Base-by-base conservation (phyloP, 148 eudicot genomes). In the Silene uniflora region DNA sequence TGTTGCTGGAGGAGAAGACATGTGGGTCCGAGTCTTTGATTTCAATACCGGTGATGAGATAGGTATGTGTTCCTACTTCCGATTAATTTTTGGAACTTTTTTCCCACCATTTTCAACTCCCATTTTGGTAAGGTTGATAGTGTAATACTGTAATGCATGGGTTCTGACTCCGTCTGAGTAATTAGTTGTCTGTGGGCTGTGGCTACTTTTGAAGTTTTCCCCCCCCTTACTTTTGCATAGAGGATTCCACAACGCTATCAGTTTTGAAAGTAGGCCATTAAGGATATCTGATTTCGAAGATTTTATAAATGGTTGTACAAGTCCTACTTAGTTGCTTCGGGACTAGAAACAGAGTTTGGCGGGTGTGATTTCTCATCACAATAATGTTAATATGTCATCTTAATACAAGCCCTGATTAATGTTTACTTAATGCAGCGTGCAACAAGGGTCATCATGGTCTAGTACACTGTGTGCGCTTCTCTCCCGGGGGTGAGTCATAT, bases 371-470 rank as follows among this genome's bases (percentile, higher is more conserved):
- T 2, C 42, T 19, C 63, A 27, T 64, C n/a, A 27, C 9, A 6
- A 62, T 29, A 25, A 64, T 25, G 12, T 14, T 52, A 54, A 29
- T 17, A 5, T 35, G 42, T 35, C 42, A 35, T 35, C 42, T 56
- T 32, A 22, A 60, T 5, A 6, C 22, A 4, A 49, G 52, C 24
- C 39, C 72, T 81, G 72, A 77, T 62, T 7, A 6, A 25, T n/a
- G 46, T 55, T 55, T 11, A 16, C 49, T 75, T 24, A 52, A 22
- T 83, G 73, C 84, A 95, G 97, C 93, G 4, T 94, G 98, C 88
- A 94, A 94, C 86, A 94, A 94, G 87, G 98, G 98, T 76, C 98
- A 94, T 79, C 98, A 94, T 67, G 98, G 98, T 81, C 98, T 97
- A 0, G 97, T 91, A 35, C 98, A 94, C 77, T 94, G 97, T 55